Percentiles rank a stretch among this genome's conserved stretches.
Conservation (phyloP, 345 rosid species). For the Eucalyptus tenuipes region DNA sequence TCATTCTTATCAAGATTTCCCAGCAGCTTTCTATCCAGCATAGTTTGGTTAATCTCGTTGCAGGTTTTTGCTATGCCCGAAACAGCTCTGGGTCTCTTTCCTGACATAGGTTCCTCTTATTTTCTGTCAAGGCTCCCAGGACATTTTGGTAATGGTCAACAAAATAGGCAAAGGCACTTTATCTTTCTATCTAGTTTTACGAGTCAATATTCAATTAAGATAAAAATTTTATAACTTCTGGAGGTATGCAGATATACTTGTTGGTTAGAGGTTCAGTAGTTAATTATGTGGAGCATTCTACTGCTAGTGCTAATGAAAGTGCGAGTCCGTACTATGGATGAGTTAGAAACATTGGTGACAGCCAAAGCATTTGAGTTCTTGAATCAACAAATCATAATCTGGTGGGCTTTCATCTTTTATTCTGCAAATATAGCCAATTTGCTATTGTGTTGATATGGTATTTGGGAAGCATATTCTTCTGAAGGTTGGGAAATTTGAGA, state of each 20-base stretch:
- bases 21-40: too few species aligned
- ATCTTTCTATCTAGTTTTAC: background rate
- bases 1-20: too few species aligned
- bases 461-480: background rate
- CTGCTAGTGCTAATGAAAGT: background rate
- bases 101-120: too few species aligned
- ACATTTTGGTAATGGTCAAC: too few species aligned
- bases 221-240: background rate
- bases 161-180: background rate
- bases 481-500: background rate
- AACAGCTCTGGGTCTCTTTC: too few species aligned
- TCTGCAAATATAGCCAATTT: background rate
- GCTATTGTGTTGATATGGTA: background rate
- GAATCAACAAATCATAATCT: too few species aligned
- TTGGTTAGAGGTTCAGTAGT: background rate
- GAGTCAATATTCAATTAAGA: background rate
- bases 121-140: too few species aligned
- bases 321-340: background rate
- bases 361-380: background rate
- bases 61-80: too few species aligned
- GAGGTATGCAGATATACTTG: background rate
- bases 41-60: too few species aligned
- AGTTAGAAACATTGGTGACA: too few species aligned
- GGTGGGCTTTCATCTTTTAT: background rate
- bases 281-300: background rate